A percentile compares a stretch with the other conserved stretches of the same genome.
Conservation (phyloP, 2,329 filamentous ascomycete species). For the Dothistroma septosporum region DNA sequence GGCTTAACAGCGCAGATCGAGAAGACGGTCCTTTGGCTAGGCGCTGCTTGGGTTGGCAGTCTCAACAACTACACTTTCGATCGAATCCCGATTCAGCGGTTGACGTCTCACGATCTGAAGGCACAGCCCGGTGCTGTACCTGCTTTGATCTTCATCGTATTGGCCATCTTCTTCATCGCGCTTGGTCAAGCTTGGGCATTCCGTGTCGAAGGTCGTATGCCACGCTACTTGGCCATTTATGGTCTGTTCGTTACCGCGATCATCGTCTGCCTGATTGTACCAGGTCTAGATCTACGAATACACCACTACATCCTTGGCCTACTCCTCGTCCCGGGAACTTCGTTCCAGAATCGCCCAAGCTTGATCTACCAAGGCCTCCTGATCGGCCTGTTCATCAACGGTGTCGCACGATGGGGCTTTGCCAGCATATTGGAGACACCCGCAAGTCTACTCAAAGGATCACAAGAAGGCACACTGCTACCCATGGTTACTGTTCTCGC, state of each 20-base stretch:
- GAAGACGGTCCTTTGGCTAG: constrained; percentile 86
- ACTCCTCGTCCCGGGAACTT: constrained; percentile 80
- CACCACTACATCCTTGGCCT: constrained; percentile 93
- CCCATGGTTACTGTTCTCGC: constrained; percentile 48
- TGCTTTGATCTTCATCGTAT: constrained; percentile 73
- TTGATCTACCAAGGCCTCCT: constrained; percentile 86
- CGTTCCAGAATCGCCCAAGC: constrained; percentile 78
- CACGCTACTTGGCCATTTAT: constrained; percentile 75
- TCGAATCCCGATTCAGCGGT: constrained; percentile 84
- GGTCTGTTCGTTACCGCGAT: constrained; percentile 63
- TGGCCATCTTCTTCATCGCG: constrained; percentile 64
- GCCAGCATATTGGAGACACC: constrained; percentile 83
- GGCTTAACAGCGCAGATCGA: constrained; percentile 79
- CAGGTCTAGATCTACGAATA: constrained; percentile 76
- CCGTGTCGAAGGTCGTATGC: constrained; percentile 75
- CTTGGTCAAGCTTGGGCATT: constrained; percentile 79
- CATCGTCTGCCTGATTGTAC: constrained; percentile 65
- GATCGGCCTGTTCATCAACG: constrained; percentile 88
- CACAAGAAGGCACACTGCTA: constrained; percentile 55
- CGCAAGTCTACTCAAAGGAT: constrained; percentile 58
- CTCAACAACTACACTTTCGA: constrained; percentile 94
- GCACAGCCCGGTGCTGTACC: constrained; percentile 85
- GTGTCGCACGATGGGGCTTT: constrained; percentile 90
- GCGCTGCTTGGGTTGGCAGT: constrained; percentile 83
- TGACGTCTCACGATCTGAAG: constrained; percentile 84